Evolutionary conservation across 2,329 filamentous ascomycete genomes (phyloP).

Genomic region (Monilinia aucupariae): DNA sequence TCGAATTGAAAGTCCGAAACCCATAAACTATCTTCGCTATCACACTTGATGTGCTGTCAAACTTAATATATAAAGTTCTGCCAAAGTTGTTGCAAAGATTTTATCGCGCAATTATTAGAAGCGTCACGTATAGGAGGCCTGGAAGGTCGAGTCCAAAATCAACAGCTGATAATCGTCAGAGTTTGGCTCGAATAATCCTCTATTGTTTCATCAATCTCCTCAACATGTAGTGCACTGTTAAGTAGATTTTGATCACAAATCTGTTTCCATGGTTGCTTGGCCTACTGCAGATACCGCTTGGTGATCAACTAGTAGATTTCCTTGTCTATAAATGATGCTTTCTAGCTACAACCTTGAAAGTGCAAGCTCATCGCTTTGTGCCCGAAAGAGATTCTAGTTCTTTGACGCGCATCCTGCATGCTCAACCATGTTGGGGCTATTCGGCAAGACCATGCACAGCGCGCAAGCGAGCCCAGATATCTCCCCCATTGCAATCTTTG

Average conservation of each 20-base stretch:
- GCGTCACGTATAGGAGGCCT: neutral
- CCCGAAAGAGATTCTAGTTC: neutral
- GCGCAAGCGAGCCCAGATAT: neutral
- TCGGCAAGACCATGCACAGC: neutral
- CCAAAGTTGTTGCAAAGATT: neutral
- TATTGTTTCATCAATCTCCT: neutral
- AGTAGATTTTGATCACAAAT: neutral
- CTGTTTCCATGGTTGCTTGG: neutral
- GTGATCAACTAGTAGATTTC: no score
- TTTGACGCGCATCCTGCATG: neutral
- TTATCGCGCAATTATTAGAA: neutral
- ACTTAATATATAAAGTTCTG: no score
- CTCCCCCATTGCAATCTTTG: no score
- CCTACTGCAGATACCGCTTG: neutral
- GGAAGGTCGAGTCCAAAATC: neutral
- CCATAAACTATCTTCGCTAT: no score
- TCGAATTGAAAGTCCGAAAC: no score
- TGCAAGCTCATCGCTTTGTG: neutral
- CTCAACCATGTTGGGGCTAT: neutral
- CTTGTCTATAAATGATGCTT: neutral
- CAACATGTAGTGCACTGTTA: neutral
- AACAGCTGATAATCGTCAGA: no score
- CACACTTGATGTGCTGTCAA: neutral
- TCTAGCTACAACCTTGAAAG: neutral
- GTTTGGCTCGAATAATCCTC: neutral